phyloP scores from a whole-genome alignment of 352 stramenopile species.

The Aphanomyces invadans region DNA sequence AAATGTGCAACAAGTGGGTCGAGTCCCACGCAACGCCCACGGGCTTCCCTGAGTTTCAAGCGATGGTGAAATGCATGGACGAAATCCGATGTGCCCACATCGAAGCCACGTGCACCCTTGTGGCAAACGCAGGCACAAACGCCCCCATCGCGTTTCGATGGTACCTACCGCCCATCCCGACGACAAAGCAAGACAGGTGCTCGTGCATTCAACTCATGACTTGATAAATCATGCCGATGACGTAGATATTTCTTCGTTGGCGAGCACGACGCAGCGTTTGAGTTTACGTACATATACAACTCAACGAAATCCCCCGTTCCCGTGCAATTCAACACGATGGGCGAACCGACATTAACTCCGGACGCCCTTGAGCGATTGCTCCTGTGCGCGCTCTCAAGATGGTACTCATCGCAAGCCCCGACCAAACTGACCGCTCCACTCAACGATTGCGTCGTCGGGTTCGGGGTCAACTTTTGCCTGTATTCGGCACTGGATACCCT shows the following conservation, averaged over 20 bases:
- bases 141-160: neutral
- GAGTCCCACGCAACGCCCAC: no score
- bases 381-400: neutral
- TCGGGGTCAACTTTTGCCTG: constrained; percentile 3
- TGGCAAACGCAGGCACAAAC: neutral
- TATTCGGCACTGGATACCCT: neutral
- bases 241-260: constrained; percentile 19
- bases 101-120: neutral
- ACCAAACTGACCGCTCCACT: neutral
- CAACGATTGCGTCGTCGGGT: neutral
- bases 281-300: neutral
- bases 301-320: neutral
- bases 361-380: neutral
- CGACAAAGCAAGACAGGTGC: neutral
- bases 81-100: constrained; percentile 18
- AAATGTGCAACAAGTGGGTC: neutral
- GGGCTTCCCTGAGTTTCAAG: neutral
- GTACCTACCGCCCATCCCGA: constrained; percentile 1
- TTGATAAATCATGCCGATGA: neutral
- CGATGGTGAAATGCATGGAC: neutral
- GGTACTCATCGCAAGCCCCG: neutral
- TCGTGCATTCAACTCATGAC: neutral
- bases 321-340: neutral
- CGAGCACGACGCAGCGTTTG: constrained; percentile 7
- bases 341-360: neutral